phyloP scores from a whole-genome alignment of 306 rosid genomes.

The Pyrus communis region DNA sequence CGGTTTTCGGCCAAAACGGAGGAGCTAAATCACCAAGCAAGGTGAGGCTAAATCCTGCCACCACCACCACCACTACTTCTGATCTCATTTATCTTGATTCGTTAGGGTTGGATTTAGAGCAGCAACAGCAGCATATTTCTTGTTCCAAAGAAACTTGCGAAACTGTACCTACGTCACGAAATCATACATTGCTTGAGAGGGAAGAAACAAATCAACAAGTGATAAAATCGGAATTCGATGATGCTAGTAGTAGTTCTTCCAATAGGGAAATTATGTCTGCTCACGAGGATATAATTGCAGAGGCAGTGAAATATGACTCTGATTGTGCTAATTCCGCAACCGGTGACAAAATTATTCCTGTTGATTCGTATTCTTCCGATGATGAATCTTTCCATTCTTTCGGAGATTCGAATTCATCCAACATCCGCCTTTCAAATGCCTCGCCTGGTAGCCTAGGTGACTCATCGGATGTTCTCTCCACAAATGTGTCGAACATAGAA shows the following conservation, averaged over 20 bases:
- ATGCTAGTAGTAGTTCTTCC: conserved; percentile 38
- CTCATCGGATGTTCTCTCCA: conserved; percentile 27
- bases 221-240: conserved; percentile 25
- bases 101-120: conserved; percentile 60
- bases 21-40: conserved; percentile 40
- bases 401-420: conserved; percentile 58
- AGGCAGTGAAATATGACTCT: conserved; percentile 36
- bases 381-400: conserved; percentile 84
- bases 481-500: conserved; percentile 22
- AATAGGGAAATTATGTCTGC: conserved; percentile 53
- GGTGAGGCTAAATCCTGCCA: conserved; percentile 51
- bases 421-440: conserved; percentile 66
- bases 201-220: conserved; percentile 14
- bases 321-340: conserved; percentile 25
- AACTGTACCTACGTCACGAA: conserved; percentile 9
- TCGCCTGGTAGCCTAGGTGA: conserved; percentile 44
- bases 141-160: conserved; percentile 24
- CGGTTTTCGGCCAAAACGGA: conserved; percentile 31
- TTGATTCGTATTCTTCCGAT: conserved; percentile 46
- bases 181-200: conserved; percentile 11
- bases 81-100: conserved; percentile 73
- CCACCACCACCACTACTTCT: conserved; percentile 8
- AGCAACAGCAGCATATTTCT: conserved; percentile 26
- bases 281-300: conserved; percentile 35
- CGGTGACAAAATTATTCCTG: conserved; percentile 26